These are phyloP conservation scores for Eragrostis tef DNA, from an alignment of 202 grass and related monocot genomes.

Conservation along the genomic window DNA sequence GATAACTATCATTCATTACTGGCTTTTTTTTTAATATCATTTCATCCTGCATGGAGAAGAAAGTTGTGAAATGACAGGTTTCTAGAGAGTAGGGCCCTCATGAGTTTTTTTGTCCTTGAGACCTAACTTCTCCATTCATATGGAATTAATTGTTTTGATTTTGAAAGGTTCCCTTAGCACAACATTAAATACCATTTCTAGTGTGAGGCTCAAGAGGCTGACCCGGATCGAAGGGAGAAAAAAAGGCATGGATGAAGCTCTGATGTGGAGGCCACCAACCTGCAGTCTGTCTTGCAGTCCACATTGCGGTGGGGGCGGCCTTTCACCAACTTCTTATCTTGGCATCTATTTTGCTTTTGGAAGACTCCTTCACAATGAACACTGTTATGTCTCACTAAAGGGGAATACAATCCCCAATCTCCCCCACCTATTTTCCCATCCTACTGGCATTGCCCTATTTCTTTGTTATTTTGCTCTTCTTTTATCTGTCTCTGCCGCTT, in stretches of 20 bases:
- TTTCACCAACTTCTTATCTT: slow-evolving; percentile 44
- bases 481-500: slow-evolving; percentile 3
- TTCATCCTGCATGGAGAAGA: slow-evolving; percentile 15
- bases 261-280: slow-evolving; percentile 55
- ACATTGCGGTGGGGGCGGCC: slow-evolving; percentile 25
- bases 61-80: slow-evolving; percentile 20
- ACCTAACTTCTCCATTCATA: slow-evolving; percentile 64
- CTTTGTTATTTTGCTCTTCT: slow-evolving; percentile 7
- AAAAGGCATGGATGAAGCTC: slow-evolving; percentile 26
- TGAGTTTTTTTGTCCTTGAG: slow-evolving; percentile 40
- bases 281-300: slow-evolving; percentile 39
- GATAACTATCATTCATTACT: slow-evolving; percentile 26
- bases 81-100: slow-evolving; percentile 40
- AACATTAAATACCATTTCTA: slow-evolving; percentile 43
- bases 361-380: slow-evolving; percentile 18
- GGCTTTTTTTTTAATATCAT: neutral
- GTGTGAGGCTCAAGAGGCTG: slow-evolving; percentile 24
- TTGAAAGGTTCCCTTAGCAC: slow-evolving; percentile 39
- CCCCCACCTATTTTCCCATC: neutral
- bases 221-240: neutral
- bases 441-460: neutral
- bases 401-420: neutral
- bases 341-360: slow-evolving; percentile 45
- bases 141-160: slow-evolving; percentile 37
- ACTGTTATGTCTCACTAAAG: slow-evolving; percentile 30